Conservation (phyloP, 306 rosid genomes). For the Dryas octopetala region DNA sequence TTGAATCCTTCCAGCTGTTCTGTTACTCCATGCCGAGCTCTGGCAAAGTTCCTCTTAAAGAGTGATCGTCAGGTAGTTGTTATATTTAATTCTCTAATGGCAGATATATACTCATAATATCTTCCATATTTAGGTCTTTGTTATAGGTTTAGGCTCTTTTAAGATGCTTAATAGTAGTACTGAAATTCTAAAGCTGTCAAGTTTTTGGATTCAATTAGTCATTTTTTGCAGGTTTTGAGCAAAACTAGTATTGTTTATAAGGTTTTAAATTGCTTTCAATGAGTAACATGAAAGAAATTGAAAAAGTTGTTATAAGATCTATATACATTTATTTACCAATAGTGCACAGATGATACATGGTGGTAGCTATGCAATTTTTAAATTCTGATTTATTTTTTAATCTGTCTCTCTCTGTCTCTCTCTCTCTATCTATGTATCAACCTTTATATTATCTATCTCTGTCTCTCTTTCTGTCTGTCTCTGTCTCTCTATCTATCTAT, state of each 20-base stretch:
- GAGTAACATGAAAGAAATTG: not conserved
- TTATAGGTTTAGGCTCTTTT: not conserved
- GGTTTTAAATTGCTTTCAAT: not conserved
- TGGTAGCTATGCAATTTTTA: not conserved
- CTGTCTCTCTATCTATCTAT: no score
- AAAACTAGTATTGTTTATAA: not conserved
- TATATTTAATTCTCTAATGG: not conserved
- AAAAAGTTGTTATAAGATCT: not conserved
- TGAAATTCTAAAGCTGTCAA: not conserved
- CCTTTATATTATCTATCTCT: no score
- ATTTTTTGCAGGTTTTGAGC: not conserved
- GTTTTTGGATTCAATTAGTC: not conserved
- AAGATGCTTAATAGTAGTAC: not conserved
- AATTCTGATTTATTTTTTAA: no score
- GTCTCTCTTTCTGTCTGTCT: no score
- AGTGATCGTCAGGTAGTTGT: slow-evolving; percentile 77
- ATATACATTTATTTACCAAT: not conserved
- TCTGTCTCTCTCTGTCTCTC: no score
- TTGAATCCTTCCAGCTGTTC: slow-evolving; percentile 47
- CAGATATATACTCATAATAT: not conserved
- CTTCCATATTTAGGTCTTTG: not conserved
- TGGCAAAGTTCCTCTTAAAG: slow-evolving; percentile 81
- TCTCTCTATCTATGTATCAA: no score
- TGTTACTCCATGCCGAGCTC: slow-evolving; percentile 78
- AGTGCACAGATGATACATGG: not conserved